Conservation (phyloP, 2,329 filamentous ascomycete species). For the Pestalotiopsis sp. region DNA sequence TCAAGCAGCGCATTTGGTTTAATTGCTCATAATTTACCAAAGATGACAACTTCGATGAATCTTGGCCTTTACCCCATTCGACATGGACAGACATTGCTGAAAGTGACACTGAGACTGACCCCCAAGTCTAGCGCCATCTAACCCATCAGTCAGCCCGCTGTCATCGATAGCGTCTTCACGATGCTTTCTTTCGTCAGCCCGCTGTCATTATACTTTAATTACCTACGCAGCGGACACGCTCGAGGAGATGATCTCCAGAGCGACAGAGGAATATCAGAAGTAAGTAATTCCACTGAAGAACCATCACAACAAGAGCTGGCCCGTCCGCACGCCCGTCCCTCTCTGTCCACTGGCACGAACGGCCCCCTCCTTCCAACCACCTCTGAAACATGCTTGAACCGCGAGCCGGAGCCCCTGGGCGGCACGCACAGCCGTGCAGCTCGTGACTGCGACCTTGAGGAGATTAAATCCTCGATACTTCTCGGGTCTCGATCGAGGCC, state of each 20-base stretch:
- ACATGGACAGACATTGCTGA: background rate
- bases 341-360: background rate
- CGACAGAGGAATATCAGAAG: too few relatives aligned
- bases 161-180: background rate
- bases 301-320: background rate
- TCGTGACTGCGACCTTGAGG: background rate
- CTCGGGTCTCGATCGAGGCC: background rate
- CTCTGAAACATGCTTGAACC: slow-evolving; percentile 4
- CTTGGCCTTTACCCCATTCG: background rate
- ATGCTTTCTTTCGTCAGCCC: background rate
- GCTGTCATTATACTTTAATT: background rate
- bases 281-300: background rate
- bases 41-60: background rate
- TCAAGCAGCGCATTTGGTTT: background rate
- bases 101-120: background rate
- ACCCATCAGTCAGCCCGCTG: background rate
- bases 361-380: background rate
- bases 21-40: background rate
- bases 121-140: background rate
- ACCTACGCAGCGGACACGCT: background rate
- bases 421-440: background rate
- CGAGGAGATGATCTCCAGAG: background rate
- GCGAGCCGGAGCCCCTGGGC: background rate
- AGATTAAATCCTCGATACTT: background rate
- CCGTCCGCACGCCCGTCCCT: background rate